phyloP scores from a whole-genome alignment of 495 filamentous ascomycete genomes.

The Penicillium herquei region DNA sequence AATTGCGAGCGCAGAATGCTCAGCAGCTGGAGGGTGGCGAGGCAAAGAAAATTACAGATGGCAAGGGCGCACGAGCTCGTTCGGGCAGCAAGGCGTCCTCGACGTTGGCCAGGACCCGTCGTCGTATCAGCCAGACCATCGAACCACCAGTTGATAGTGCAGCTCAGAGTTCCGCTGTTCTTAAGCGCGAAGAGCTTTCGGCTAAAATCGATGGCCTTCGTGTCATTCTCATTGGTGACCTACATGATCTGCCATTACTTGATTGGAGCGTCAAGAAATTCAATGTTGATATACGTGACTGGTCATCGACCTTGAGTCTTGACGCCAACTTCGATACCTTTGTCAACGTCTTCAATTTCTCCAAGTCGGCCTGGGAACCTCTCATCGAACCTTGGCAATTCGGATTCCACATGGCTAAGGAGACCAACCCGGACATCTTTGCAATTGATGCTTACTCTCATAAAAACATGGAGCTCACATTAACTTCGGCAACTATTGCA shows the following conservation, averaged over 20 bases:
- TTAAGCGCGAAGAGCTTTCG: slow-evolving; percentile 80
- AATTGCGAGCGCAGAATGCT: slow-evolving; percentile 61
- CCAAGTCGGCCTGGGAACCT: slow-evolving; percentile 97
- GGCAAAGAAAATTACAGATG: slow-evolving; percentile 64
- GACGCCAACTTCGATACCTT: slow-evolving; percentile 90
- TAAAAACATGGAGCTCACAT: slow-evolving; percentile 83
- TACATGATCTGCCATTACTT: slow-evolving; percentile 90
- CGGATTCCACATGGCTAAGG: slow-evolving; percentile 83
- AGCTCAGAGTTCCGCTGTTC: slow-evolving; percentile 50
- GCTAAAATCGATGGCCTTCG: slow-evolving; percentile 84
- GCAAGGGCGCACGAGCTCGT: slow-evolving; percentile 54
- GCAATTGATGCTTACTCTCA: slow-evolving; percentile 84
- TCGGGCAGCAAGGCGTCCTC: slow-evolving; percentile 64
- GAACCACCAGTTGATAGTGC: slow-evolving; percentile 20
- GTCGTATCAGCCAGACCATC: slow-evolving; percentile 34
- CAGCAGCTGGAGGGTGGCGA: slow-evolving; percentile 50
- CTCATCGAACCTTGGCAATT: slow-evolving; percentile 95
- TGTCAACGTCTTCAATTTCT: slow-evolving; percentile 97
- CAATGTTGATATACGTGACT: slow-evolving; percentile 77
- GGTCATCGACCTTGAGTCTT: slow-evolving; percentile 82
- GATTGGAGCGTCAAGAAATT: slow-evolving; percentile 95
- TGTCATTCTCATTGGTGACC: slow-evolving; percentile 89
- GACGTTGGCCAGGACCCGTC: slow-evolving; percentile 50
- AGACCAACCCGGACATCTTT: slow-evolving; percentile 69
- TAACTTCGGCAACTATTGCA: slow-evolving; percentile 93